phyloP scores from a whole-genome alignment of 2,329 filamentous ascomycete genomes.

The Exophiala oligosperma region DNA sequence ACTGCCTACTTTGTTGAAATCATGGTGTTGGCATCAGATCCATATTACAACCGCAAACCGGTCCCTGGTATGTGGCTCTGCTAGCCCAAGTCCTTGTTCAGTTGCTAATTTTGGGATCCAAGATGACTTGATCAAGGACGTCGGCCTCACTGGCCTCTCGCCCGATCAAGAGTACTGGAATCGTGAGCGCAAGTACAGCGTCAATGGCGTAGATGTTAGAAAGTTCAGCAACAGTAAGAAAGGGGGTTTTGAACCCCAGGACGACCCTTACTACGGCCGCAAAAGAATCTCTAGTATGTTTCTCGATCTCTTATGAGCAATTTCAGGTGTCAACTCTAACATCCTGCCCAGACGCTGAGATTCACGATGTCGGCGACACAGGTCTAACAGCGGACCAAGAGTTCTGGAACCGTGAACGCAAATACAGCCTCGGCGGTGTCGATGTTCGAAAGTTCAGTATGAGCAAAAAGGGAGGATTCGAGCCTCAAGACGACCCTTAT shows the following conservation, averaged over 20 bases:
- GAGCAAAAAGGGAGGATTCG: conserved; percentile 18
- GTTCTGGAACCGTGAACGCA: conserved; percentile 28
- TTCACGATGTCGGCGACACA: conserved; percentile 22
- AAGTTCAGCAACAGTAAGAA: conserved; percentile 26
- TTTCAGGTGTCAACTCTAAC: conserved; percentile 3
- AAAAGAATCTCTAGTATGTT: conserved; percentile 25
- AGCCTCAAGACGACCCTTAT: conserved; percentile 26
- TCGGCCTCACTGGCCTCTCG: conserved; percentile 24
- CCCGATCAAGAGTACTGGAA: conserved; percentile 27
- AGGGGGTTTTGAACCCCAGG: conserved; percentile 22
- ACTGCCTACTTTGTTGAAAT: background rate
- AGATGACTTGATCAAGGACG: conserved; percentile 28
- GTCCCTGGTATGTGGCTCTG: conserved; percentile 22
- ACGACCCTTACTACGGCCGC: conserved; percentile 28
- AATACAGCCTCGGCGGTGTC: conserved; percentile 25
- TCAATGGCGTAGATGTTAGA: conserved; percentile 26
- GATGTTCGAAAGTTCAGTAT: conserved; percentile 28
- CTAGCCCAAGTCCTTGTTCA: background rate
- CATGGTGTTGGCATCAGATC: conserved; percentile 24
- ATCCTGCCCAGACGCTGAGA: conserved; percentile 17
- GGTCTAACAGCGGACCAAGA: conserved; percentile 28
- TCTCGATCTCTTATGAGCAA: background rate
- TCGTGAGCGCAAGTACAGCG: conserved; percentile 26
- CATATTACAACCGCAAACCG: conserved; percentile 29
- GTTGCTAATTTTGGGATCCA: background rate